phyloP scores from a whole-genome alignment of 768 basidiomycete species.

The Leccinum subgranulosum region DNA sequence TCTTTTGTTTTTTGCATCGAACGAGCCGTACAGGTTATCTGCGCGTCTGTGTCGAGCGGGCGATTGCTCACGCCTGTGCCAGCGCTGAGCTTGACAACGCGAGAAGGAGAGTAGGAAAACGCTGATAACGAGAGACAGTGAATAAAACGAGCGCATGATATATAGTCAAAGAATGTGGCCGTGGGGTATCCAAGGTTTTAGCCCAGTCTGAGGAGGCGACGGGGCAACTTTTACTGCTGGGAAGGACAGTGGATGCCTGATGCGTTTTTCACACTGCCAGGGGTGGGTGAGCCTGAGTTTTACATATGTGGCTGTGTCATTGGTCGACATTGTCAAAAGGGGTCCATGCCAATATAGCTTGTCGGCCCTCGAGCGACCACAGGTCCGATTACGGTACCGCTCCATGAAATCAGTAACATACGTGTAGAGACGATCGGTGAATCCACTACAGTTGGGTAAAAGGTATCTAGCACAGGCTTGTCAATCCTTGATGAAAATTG shows the following conservation, averaged over 20 bases:
- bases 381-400: neutral
- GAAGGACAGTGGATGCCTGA: neutral
- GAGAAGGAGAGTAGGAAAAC: conserved; percentile 14
- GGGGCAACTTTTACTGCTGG: neutral
- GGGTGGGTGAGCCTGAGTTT: neutral
- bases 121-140: conserved; percentile 22
- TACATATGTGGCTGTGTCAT: neutral
- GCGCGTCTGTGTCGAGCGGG: conserved; percentile 9
- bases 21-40: neutral
- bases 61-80: conserved; percentile 9
- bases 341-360: too few species aligned
- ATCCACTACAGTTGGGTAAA: neutral
- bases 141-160: conserved; percentile 28
- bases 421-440: neutral
- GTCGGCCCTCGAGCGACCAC: neutral
- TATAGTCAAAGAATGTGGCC: conserved; percentile 11
- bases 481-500: neutral
- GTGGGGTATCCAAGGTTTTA: neutral
- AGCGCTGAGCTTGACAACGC: conserved; percentile 7
- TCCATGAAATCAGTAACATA: neutral
- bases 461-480: conserved; percentile 18
- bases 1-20: conserved; percentile 16
- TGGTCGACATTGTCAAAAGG: too few species aligned
- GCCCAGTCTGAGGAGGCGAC: neutral
- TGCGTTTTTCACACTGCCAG: neutral